Base-by-base conservation (phyloP, 345 rosid species). In the Schrenkiella parvula region DNA sequence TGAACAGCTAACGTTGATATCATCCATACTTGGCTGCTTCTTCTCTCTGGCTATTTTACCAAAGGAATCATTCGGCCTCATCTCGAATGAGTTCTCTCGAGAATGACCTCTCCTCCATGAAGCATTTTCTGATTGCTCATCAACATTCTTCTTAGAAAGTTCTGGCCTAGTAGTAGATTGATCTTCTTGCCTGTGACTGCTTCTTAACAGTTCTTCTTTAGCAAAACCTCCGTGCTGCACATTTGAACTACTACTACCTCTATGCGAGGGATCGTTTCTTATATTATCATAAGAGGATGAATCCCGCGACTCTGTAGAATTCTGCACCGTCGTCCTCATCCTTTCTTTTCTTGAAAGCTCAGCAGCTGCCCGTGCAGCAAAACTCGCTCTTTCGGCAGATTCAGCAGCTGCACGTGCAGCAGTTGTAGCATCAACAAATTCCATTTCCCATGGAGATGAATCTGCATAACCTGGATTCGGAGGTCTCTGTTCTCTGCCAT, bases 341-440 rank as follows among this genome's bases (percentile, higher is more conserved):
- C 79, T 84, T 66, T 76, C 96, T 61, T 58, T 88, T 67, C 85
- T 86, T 44, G 97, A 87, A 75, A 95, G 91, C 72, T 91, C 88
- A 29, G 95, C 99, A 75, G 97, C 99, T 17, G 92, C 96, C 71
- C 89, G 81, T 26, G 99, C 97, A 80, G 99, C 99, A 82, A 89
- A 82, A 77, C 96, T 89, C 4, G 99, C 97, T 79, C 83, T 85
- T 81, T 95, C 99, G 28, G 97, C 99, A 76, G 99, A 87, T 78
- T 95, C 96, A 66, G 96, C 99, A 55, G 99, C 99, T 44, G 88
- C 93, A 71, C 79, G 95, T 29, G 97, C 97, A 74, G 99, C 99
- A 78, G 84, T 55, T 4, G 96, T 85, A 47, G 97, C 96, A 84
- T 91, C 96, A 76, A 62, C 81, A 68, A 91, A 95, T 78, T 87